These are phyloP conservation scores for Dictyostelium purpureum DNA, from an alignment of 78 protist genomes.

Conservation along the genomic window DNA sequence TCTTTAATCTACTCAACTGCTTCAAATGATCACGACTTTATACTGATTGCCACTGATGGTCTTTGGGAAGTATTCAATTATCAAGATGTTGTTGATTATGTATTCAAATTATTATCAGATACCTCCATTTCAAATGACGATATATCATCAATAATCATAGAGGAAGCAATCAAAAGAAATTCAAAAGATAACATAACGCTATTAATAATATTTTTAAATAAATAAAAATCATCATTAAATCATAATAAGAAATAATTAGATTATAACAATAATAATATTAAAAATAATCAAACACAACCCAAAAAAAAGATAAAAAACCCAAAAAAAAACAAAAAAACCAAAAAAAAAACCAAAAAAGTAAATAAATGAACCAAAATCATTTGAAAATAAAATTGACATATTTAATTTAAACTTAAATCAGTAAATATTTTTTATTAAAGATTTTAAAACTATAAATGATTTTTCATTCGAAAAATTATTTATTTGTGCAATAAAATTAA, in stretches of 20 bases:
- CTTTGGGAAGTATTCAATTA: conserved; percentile 79
- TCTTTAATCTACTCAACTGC: background rate
- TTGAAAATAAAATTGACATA: no score
- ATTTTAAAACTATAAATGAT: no score
- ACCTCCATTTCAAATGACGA: background rate
- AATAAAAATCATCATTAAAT: background rate
- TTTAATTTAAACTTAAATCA: no score
- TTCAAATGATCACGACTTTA: conserved; percentile 21
- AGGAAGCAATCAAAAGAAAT: conserved; percentile 70
- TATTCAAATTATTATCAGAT: background rate
- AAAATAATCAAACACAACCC: no score
- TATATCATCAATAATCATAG: conserved; percentile 30
- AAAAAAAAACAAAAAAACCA: background rate
- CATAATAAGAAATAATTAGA: background rate
- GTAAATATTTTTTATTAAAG: no score
- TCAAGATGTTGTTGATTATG: conserved; percentile 40
- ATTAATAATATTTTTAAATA: conserved; percentile 29
- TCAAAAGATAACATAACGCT: conserved; percentile 69
- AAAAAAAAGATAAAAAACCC: background rate
- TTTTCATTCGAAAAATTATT: no score
- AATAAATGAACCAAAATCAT: no score
- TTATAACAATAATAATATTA: background rate
- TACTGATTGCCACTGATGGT: conserved; percentile 80
- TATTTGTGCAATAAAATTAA: no score
- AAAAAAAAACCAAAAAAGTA: background rate